Conservation (phyloP, 75 land plant genomes). For the Pinus albicaulis region DNA sequence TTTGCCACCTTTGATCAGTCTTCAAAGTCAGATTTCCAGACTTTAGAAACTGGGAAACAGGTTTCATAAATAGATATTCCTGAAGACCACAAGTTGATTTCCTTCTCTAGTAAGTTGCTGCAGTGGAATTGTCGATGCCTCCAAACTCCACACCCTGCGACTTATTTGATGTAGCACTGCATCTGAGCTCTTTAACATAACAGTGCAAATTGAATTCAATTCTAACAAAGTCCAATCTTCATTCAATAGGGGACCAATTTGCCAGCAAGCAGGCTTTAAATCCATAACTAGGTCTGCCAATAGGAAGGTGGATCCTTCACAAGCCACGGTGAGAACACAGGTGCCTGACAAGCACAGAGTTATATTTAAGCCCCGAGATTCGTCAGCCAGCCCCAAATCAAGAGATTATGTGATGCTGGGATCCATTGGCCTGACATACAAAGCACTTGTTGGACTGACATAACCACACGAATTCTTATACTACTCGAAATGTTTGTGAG, state of each 20-base stretch:
- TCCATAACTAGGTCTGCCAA: neutral
- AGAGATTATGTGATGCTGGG: neutral
- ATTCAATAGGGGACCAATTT: neutral
- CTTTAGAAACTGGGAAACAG: too few species aligned
- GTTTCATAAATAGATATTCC: too few species aligned
- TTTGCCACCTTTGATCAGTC: too few species aligned
- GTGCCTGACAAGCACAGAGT: neutral
- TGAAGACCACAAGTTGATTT: too few species aligned
- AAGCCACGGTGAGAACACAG: neutral
- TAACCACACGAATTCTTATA: neutral
- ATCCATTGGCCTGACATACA: neutral
- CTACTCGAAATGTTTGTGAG: too few species aligned
- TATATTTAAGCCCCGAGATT: neutral
- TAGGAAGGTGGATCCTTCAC: too few species aligned
- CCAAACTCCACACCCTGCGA: too few species aligned
- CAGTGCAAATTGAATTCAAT: neutral
- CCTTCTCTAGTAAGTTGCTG: too few species aligned
- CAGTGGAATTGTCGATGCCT: too few species aligned
- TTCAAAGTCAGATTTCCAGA: too few species aligned
- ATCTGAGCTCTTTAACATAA: neutral
- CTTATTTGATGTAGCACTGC: too few species aligned
- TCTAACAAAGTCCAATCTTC: neutral
- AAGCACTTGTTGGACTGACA: neutral
- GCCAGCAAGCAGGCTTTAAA: neutral
- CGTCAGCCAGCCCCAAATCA: neutral